Evolutionary conservation across 768 basidiomycete species (phyloP), one percentile per base, ranked within the genome.

Genomic region (Boletus rubroflammeus): DNA sequence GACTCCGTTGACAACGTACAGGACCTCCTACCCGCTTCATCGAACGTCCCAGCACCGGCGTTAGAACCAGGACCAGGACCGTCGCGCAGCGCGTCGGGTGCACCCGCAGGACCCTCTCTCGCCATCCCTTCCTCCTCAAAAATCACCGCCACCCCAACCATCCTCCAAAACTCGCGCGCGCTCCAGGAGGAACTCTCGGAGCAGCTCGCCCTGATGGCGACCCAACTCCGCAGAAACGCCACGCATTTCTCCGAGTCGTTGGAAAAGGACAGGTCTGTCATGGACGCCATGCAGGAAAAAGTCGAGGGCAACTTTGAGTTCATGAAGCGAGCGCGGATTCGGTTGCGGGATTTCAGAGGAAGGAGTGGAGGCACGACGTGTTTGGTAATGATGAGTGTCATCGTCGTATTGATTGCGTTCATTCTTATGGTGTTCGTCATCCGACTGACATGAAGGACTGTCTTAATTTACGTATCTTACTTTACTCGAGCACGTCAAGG

Each of bases 191-290:
- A 89, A 23, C 81, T 95, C 44, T 79, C 88, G 0, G 75, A 76
- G 9, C 86, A 91, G 62, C 81, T 95, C 25, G 85, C 84, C 0
- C 70, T 82, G 52, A 98, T 98, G 95, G 92, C 93, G 0, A 76
- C 83, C 10, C 92, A 93, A 66, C 82, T 98, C 47, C 90, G 89
- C 62, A 78, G 82, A 23, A 96, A 96, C 60, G 86, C 93, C 0
- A 67, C 86, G 0, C 83, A 92, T 62, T 95, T 98, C 66, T 80
- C 87, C 5, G 76, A 78, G 5, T 76, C 84, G 11, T 74, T 98
- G 1, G 84, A 75, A 39, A 85, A 85, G 51, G 95, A 98, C 69
- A 83, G 88, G 61, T 75, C 76, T 0, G 78, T 93, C 8, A 68
- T 97, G 2, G 81, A 83, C 29, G 75, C 77, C 10, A 81, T 90